Evolutionary conservation across 2,329 filamentous ascomycete genomes (phyloP).

Genomic region (Ceratocystis colombiana): DNA sequence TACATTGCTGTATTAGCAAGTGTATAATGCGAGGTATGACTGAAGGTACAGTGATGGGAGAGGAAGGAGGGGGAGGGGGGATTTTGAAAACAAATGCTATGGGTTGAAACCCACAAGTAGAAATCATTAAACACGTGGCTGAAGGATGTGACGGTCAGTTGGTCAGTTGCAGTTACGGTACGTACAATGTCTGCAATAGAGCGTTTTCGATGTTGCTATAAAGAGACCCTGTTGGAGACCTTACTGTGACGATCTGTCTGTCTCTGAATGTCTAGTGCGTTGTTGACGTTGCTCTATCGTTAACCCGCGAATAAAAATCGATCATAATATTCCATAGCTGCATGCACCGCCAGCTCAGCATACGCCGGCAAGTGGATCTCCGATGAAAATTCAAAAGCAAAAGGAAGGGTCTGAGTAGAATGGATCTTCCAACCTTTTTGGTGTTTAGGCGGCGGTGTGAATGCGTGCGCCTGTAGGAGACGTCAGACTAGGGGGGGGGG

Average conservation of each 20-base stretch:
- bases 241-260: too few species aligned
- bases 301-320: not conserved
- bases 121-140: not conserved
- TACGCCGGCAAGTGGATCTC: constrained; percentile 7
- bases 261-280: too few species aligned
- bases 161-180: not conserved
- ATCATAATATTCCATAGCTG: not conserved
- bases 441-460: too few species aligned
- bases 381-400: not conserved
- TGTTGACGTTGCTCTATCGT: not conserved
- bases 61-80: too few species aligned
- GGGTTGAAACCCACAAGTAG: not conserved
- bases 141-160: constrained; percentile 1
- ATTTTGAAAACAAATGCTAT: not conserved
- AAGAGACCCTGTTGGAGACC: too few species aligned
- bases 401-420: not conserved
- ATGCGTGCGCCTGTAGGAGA: too few species aligned
- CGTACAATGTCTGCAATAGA: too few species aligned
- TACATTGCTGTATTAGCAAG: not conserved
- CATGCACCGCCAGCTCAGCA: not conserved
- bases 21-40: not conserved
- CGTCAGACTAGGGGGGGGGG: too few species aligned
- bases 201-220: too few species aligned
- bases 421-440: too few species aligned
- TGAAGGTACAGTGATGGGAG: not conserved